Evolutionary conservation across 768 basidiomycete genomes (phyloP).

Genomic region (Fomitopsis serialis): DNA sequence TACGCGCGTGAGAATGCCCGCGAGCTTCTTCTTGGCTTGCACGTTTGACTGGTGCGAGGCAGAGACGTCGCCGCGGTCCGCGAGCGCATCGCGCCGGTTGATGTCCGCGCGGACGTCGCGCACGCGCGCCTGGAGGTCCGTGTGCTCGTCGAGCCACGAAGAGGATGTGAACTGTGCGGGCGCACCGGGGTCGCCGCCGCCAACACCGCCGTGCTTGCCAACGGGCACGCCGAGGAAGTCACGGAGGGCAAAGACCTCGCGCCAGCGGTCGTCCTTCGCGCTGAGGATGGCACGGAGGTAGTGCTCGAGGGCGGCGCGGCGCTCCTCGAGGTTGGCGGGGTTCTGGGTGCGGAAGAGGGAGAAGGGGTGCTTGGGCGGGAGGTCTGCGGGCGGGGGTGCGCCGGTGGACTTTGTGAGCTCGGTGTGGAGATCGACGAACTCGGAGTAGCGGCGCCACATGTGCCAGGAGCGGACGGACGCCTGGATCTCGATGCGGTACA

Average conservation of each 20-base stretch:
- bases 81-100: constrained; percentile 82
- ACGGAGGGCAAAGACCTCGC: constrained; percentile 71
- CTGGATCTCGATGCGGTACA: constrained; percentile 79
- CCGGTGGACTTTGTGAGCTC: constrained; percentile 79
- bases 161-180: constrained; percentile 59
- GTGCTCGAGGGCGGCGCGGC: constrained; percentile 67
- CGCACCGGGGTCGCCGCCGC: constrained; percentile 18
- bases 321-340: constrained; percentile 71
- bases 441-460: constrained; percentile 92
- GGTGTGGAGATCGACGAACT: constrained; percentile 83
- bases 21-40: constrained; percentile 80
- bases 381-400: constrained; percentile 67
- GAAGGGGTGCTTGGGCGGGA: constrained; percentile 83
- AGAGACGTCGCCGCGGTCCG: constrained; percentile 65
- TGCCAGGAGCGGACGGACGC: constrained; percentile 91
- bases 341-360: constrained; percentile 56
- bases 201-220: constrained; percentile 41
- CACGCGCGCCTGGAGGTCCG: constrained; percentile 67
- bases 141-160: constrained; percentile 88
- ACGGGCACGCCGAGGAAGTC: constrained; percentile 85
- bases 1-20: constrained; percentile 70
- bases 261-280: constrained; percentile 78
- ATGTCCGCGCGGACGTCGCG: constrained; percentile 83
- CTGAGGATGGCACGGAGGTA: constrained; percentile 86
- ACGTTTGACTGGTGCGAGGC: constrained; percentile 78